phyloP scores from a whole-genome alignment of 1,284 basidiomycete genomes.

The Ceratobasidium sp. region DNA sequence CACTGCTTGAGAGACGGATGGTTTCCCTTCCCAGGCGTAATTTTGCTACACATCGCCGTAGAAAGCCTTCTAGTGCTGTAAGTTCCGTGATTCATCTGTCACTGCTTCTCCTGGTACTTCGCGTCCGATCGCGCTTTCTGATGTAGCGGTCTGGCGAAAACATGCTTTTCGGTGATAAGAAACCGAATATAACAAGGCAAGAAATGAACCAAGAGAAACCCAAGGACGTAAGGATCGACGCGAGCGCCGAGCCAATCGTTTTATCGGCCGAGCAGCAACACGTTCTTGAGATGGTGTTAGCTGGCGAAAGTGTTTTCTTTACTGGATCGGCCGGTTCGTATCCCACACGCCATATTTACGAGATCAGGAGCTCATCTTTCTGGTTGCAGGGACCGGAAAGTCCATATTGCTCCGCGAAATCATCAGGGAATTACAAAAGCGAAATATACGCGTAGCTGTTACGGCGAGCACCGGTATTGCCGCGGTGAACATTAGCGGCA shows the following conservation, averaged over 20 bases:
- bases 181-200: too few species aligned
- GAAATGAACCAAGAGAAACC: too few species aligned
- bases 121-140: conserved; percentile 31
- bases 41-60: too few species aligned
- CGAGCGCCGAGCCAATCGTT: not conserved
- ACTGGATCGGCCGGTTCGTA: conserved; percentile 44
- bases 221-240: not conserved
- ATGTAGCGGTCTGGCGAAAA: conserved; percentile 41
- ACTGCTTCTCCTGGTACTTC: too few species aligned
- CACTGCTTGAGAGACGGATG: too few species aligned
- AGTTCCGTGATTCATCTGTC: too few species aligned
- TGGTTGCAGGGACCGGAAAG: conserved; percentile 18
- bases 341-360: not conserved
- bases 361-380: not conserved
- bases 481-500: conserved; percentile 63
- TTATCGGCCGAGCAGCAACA: conserved; percentile 42
- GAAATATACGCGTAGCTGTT: not conserved
- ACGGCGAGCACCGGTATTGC: conserved; percentile 54
- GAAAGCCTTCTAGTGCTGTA: too few species aligned
- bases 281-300: conserved; percentile 37
- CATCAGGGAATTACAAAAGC: not conserved
- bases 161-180: conserved; percentile 40
- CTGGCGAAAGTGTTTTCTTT: conserved; percentile 43
- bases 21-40: too few species aligned
- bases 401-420: conserved; percentile 15